Conservation (phyloP, 495 filamentous ascomycete genomes). For the Cercophora newfieldiana region DNA sequence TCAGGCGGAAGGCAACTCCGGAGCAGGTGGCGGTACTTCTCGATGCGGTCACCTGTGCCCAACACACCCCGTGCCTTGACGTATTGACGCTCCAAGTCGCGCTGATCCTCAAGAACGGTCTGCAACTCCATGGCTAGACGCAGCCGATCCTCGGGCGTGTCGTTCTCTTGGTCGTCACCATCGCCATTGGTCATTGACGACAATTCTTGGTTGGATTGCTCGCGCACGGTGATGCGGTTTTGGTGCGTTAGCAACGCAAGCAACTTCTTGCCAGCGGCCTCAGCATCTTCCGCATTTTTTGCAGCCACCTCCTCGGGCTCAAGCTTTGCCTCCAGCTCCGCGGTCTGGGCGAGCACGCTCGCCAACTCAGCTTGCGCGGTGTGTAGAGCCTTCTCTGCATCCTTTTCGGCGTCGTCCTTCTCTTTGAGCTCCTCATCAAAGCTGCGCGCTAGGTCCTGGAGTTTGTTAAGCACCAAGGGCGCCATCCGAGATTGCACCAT, state of each 20-base stretch:
- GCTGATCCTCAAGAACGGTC: constrained; percentile 39
- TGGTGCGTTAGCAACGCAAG: constrained; percentile 43
- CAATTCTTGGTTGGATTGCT: constrained; percentile 37
- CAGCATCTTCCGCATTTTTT: constrained; percentile 40
- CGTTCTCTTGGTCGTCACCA: constrained; percentile 18
- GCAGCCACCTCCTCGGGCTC: constrained; percentile 47
- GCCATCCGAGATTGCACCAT: constrained; percentile 58
- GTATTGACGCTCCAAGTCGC: constrained; percentile 45
- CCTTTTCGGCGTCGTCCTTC: constrained; percentile 57
- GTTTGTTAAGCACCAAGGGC: constrained; percentile 57
- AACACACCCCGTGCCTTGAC: constrained; percentile 47
- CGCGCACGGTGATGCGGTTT: constrained; percentile 41
- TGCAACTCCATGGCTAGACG: constrained; percentile 42
- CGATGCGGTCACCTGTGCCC: constrained; percentile 50
- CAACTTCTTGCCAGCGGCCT: constrained; percentile 35
- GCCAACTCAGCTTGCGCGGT: constrained; percentile 57
- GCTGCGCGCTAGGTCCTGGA: constrained; percentile 55
- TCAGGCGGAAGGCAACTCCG: constrained; percentile 47
- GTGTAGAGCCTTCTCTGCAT: constrained; percentile 56
- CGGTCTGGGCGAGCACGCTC: constrained; percentile 47
- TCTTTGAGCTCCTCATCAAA: constrained; percentile 63
- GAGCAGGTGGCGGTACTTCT: constrained; percentile 49
- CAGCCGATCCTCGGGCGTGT: constrained; percentile 39
- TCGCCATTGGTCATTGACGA: constrained; percentile 35
- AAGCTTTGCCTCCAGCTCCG: constrained; percentile 46